phyloP scores from a whole-genome alignment of 2,329 filamentous ascomycete species.

The Trichoderma citrinoviride region DNA sequence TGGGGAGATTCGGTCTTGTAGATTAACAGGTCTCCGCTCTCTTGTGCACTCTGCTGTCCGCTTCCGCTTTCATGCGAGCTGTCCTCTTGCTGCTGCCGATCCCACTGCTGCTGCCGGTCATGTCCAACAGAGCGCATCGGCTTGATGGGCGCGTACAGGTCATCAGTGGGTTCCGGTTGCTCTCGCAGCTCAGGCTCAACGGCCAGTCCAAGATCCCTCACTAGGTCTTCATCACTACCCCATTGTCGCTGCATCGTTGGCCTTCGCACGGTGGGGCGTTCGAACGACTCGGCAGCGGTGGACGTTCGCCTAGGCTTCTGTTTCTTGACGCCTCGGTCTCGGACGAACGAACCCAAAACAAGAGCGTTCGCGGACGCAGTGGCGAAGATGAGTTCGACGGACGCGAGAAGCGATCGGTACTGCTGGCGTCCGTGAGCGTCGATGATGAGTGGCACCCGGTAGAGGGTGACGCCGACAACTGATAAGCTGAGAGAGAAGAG shows the following conservation, averaged over 20 bases:
- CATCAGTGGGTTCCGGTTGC: slow-evolving; percentile 28
- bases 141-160: slow-evolving; percentile 38
- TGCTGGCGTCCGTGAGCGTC: slow-evolving; percentile 70
- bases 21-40: slow-evolving; percentile 47
- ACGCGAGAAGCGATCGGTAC: slow-evolving; percentile 83
- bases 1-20: slow-evolving; percentile 15
- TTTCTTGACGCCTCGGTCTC: slow-evolving; percentile 88
- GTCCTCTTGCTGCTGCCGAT: slow-evolving; percentile 35
- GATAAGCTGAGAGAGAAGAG: slow-evolving; percentile 83
- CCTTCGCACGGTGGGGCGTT: slow-evolving; percentile 43
- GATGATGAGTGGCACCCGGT: slow-evolving; percentile 78
- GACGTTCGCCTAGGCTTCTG: slow-evolving; percentile 71
- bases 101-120: slow-evolving; percentile 41
- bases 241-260: slow-evolving; percentile 63
- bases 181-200: slow-evolving; percentile 53
- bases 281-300: slow-evolving; percentile 58
- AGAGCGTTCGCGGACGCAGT: slow-evolving; percentile 84
- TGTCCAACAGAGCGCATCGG: slow-evolving; percentile 33
- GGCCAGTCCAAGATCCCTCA: slow-evolving; percentile 73
- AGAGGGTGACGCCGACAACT: slow-evolving; percentile 75
- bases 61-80: background rate
- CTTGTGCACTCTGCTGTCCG: slow-evolving; percentile 27
- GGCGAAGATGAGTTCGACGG: slow-evolving; percentile 85
- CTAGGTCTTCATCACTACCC: slow-evolving; percentile 90
- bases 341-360: slow-evolving; percentile 87